Conservation (phyloP, 257 asterid genomes). For the Nicotiana undulata region DNA sequence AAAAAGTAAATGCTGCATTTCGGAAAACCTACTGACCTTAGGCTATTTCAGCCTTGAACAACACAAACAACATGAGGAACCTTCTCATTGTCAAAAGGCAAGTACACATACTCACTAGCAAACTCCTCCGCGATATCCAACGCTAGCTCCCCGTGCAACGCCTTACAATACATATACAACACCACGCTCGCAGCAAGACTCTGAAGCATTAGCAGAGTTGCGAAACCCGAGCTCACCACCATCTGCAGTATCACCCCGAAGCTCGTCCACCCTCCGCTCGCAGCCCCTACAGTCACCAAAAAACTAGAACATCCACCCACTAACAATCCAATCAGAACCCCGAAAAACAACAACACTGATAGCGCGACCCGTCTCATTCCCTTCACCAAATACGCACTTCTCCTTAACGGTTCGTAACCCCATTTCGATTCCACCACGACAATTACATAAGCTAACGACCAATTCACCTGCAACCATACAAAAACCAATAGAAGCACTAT, state of each 20-base stretch:
- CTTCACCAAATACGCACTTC: constrained; percentile 49
- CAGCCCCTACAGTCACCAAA: constrained; percentile 17
- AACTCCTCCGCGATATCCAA: constrained; percentile 83
- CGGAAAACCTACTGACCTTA: constrained; percentile 4
- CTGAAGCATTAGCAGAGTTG: constrained; percentile 32
- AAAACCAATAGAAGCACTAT: constrained; percentile 4
- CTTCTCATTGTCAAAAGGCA: constrained; percentile 78
- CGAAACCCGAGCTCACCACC: constrained; percentile 28
- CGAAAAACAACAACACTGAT: constrained; percentile 19
- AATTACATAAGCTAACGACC: constrained; percentile 37
- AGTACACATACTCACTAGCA: constrained; percentile 57
- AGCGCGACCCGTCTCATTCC: constrained; percentile 43
- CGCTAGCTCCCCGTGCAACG: constrained; percentile 69
- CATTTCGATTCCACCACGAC: constrained; percentile 59
- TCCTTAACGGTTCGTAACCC: constrained; percentile 48
- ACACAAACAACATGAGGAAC: constrained; percentile 81
- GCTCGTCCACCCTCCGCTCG: constrained; percentile 29
- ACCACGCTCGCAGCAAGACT: constrained; percentile 28
- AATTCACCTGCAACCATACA: constrained; percentile 32
- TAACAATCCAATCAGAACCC: constrained; percentile 10
- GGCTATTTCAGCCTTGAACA: constrained; percentile 14
- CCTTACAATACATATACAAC: constrained; percentile 57
- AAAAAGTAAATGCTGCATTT: background rate
- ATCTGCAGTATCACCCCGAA: constrained; percentile 42
- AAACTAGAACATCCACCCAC: constrained; percentile 20